Percentiles rank a stretch among this genome's conserved stretches.
phyloP scores from a whole-genome alignment of 495 filamentous ascomycete genomes.

The Aspergillus heteromorphus region DNA sequence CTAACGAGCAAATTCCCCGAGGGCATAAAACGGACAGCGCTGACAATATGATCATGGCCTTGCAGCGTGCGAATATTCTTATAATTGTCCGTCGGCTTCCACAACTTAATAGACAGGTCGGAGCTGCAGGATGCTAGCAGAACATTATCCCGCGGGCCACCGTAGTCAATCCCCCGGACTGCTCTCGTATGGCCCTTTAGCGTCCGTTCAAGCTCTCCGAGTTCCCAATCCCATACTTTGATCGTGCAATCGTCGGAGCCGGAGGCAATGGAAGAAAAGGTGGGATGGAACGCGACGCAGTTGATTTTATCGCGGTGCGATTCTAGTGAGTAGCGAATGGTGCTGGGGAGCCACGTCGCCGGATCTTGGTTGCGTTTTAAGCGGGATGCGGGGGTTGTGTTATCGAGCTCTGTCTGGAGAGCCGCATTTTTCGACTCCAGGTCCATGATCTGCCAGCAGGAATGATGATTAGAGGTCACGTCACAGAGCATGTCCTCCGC shows the following conservation, averaged over 20 bases:
- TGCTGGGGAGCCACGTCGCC: slow-evolving; percentile 78
- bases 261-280: slow-evolving; percentile 86
- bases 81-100: slow-evolving; percentile 92
- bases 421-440: slow-evolving; percentile 66
- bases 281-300: slow-evolving; percentile 89
- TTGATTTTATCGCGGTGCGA: slow-evolving; percentile 80
- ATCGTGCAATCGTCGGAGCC: slow-evolving; percentile 91
- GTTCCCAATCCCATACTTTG: slow-evolving; percentile 98
- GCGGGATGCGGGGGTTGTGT: slow-evolving; percentile 76
- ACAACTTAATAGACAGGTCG: slow-evolving; percentile 91
- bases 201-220: slow-evolving; percentile 86
- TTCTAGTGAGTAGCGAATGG: slow-evolving; percentile 62
- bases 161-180: slow-evolving; percentile 86
- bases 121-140: slow-evolving; percentile 86
- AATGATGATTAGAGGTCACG: slow-evolving; percentile 2
- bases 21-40: slow-evolving; percentile 80
- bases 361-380: slow-evolving; percentile 83
- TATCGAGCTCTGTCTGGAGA: slow-evolving; percentile 80
- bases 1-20: slow-evolving; percentile 75
- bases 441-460: slow-evolving; percentile 95
- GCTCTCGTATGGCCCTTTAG: slow-evolving; percentile 91
- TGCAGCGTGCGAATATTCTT: slow-evolving; percentile 91
- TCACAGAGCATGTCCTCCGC: slow-evolving; percentile 5
- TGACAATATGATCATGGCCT: slow-evolving; percentile 90
- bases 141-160: slow-evolving; percentile 77